Evolutionary conservation across 1,284 basidiomycete genomes (phyloP).

Genomic region (Leccinum subrobustum): DNA sequence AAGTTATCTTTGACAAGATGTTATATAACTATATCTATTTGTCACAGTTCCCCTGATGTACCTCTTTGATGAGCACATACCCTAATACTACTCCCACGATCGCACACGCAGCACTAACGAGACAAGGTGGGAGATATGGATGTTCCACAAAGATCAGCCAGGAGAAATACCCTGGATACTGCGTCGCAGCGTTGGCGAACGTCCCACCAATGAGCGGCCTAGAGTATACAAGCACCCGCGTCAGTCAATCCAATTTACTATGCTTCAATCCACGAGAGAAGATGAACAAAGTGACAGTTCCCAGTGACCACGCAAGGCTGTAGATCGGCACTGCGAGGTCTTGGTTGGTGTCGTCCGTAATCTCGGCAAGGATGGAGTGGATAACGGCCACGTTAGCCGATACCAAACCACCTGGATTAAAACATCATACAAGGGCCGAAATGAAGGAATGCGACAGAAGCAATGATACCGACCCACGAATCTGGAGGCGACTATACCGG

Average conservation of each 20-base stretch:
- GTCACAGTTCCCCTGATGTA: no score
- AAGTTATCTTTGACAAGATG: no score
- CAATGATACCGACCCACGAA: conserved; percentile 26
- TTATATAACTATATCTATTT: no score
- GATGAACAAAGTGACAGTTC: conserved; percentile 22
- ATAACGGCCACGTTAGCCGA: conserved; percentile 61
- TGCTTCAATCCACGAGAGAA: not conserved
- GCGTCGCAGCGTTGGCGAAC: conserved; percentile 18
- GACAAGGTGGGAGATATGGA: conserved; percentile 27
- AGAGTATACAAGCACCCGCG: not conserved
- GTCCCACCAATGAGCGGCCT: conserved; percentile 25
- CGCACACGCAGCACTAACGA: conserved; percentile 14
- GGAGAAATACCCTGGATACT: conserved; percentile 19
- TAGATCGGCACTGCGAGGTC: conserved; percentile 51
- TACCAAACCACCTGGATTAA: conserved; percentile 47
- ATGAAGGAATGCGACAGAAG: conserved; percentile 36
- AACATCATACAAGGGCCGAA: not conserved
- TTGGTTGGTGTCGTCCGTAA: conserved; percentile 64
- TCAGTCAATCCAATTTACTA: not conserved
- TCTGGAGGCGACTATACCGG: conserved; percentile 33
- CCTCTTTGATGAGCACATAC: conserved; percentile 25
- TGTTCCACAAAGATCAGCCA: conserved; percentile 19
- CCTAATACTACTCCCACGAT: conserved; percentile 15
- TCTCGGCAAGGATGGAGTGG: conserved; percentile 47
- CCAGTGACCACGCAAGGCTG: conserved; percentile 22